Evolutionary conservation across 1,284 basidiomycete species (phyloP), one percentile per base, ranked within the genome.

Genomic region (Trichosporon ovoides): DNA sequence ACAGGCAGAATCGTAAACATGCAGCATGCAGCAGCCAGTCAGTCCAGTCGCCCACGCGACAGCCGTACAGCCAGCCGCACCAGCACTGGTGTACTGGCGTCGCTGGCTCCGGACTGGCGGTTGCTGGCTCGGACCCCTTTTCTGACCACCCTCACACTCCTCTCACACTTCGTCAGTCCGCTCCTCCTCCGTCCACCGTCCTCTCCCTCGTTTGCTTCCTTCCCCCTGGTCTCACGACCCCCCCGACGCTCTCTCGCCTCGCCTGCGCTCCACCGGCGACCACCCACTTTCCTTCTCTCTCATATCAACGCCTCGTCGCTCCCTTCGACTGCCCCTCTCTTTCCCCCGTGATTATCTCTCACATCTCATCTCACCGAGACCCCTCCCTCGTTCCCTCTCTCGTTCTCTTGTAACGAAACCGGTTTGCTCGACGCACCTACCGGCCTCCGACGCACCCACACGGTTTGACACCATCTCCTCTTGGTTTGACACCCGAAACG

Each of bases 71-170:
- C n/a, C n/a, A n/a, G n/a, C 24, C 43, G 13, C 35, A 37, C 35
- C 35, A 37, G 16, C 35, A 12, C 35, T 37, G 35, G 13, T 12
- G 13, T 37, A 35, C 34, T 35, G 34, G 34, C 34, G 9, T 16
- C 6, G 36, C 22, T 20, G 10, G 40, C 40, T 46, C 28, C 43
- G 18, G n/a, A 16, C 40, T n/a, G 22, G 43, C 28, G n/a, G 43
- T 28, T 48, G 28, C 28, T 48, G 43, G 43, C 43, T 31, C 24
- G 43, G 43, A 31, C 43, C 43, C 43, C 43, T 28, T 48, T 48
- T 48, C 37, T 19, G 18, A 24, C 43, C 22, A 28, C 43, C 43
- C 43, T 48, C 43, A 31, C 35, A 14, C 22, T 24, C 20, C 40
- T 43, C 24, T 13, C 22, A 16, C 40, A 24, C 40, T 24, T 43